These are phyloP conservation scores for Obelidium mucronatum DNA, from an alignment of 192 early-diverging fungal genomes.

Conservation along the genomic window DNA sequence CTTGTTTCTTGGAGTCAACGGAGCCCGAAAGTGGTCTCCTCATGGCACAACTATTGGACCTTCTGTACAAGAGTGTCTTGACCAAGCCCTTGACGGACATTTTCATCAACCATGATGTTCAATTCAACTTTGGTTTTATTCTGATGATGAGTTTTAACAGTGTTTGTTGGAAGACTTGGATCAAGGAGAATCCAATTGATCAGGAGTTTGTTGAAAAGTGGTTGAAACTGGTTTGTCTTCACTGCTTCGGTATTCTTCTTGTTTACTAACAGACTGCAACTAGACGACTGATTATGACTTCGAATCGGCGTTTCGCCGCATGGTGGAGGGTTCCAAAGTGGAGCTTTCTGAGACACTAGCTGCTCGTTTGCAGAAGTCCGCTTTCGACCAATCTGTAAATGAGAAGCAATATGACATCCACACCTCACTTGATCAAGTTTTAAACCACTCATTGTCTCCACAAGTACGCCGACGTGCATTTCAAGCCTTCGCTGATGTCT, in stretches of 20 bases:
- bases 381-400: background rate
- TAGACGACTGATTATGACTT: background rate
- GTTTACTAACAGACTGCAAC: background rate
- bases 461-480: background rate
- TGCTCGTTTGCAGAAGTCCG: background rate
- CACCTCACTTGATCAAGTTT: background rate
- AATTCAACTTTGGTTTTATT: background rate
- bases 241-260: background rate
- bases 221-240: too few relatives aligned
- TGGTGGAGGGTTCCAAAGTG: background rate
- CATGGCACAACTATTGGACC: background rate
- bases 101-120: background rate
- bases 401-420: background rate
- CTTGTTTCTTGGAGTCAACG: background rate
- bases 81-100: background rate
- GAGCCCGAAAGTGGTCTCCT: background rate
- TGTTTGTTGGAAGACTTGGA: background rate
- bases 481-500: background rate
- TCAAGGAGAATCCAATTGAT: too few relatives aligned
- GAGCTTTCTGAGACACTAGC: background rate
- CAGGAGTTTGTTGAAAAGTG: too few relatives aligned
- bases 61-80: background rate
- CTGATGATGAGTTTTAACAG: background rate
- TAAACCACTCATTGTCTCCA: background rate
- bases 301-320: background rate